phyloP scores from a whole-genome alignment of 371 early-diverging fungal species.

The Blakeslea trispora region DNA sequence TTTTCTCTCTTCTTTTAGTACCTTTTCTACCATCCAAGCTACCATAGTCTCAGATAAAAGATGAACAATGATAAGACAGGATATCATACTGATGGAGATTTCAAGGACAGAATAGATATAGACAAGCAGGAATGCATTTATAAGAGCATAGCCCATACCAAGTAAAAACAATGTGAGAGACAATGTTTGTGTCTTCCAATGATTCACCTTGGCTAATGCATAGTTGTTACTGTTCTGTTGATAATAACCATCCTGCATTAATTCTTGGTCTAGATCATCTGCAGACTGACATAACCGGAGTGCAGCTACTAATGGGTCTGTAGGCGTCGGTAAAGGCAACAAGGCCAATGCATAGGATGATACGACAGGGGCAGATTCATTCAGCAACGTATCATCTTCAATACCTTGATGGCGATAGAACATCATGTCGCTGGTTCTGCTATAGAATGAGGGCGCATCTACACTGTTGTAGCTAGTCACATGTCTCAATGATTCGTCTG shows the following conservation, averaged over 20 bases:
- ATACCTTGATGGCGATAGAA: constrained; percentile 6
- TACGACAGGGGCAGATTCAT: constrained; percentile 15
- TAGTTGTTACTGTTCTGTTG: constrained; percentile 2
- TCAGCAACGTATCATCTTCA: background rate
- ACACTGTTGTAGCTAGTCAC: constrained; percentile 24
- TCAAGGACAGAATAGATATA: constrained; percentile 29
- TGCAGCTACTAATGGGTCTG: constrained; percentile 32
- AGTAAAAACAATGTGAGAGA: constrained; percentile 27
- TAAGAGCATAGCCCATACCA: constrained; percentile 27
- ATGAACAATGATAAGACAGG: constrained; percentile 21
- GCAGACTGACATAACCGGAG: background rate
- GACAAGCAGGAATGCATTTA: constrained; percentile 34
- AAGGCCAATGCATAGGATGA: constrained; percentile 36
- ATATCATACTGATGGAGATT: constrained; percentile 27
- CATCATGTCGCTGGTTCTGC: background rate
- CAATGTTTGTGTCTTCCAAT: constrained; percentile 25
- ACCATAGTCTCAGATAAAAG: constrained; percentile 21
- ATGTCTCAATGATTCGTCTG: constrained; percentile 22
- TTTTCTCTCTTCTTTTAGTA: too few species aligned
- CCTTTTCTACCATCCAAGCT: constrained; percentile 28
- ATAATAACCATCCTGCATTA: constrained; percentile 10
- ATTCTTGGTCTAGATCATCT: constrained; percentile 8
- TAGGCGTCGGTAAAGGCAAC: constrained; percentile 29
- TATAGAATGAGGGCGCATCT: constrained; percentile 20
- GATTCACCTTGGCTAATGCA: constrained; percentile 12